Evolutionary conservation across 139 green algal genomes (phyloP), one percentile per base, ranked within the genome.

Genomic region (Limnomonas spitsbergensis): DNA sequence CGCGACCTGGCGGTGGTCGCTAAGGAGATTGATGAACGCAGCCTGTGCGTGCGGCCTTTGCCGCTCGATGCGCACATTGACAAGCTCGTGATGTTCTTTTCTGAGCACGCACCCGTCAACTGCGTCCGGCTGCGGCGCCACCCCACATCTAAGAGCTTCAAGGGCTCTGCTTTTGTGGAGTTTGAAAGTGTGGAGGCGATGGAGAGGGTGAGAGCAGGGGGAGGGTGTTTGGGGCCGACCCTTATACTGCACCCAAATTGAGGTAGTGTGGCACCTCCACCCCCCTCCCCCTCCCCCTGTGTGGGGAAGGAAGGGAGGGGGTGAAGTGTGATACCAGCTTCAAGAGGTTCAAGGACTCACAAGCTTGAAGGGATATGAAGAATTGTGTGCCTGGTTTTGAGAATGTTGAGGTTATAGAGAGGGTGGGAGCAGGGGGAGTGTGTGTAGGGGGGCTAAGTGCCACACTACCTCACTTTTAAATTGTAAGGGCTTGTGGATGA

Each of bases 61-160:
- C 86, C 92, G 14, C 88, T 84, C 76, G 80, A 92, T 76, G 53
- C 61, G 29, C 42, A 34, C 4, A 74, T 88, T 9, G 83, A 88
- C 73, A 53, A 79, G 34, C 35, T 86, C 24, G 73, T 69, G 9
- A 84, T 79, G n/a, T 93, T 92, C 80, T 93, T 96, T 75, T 29
- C 26, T 9, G 9, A 26, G 38, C 29, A 83, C 36, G 78, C 42
- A 1, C 34, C 78, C 32, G 84, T 94, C 2, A 90, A 89, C 53
- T 87, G 80, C 74, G 87, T 97, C 70, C 88, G 91, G 74, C 82
- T 97, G 88, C 87, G 94, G 2, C 89, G 93, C 71, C 91, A 95
- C 82, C 2, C 85, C 20, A 89, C 69, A 3, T 81, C 52, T 84
- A 97, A 96, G 81, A 87, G 90, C 53, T 98, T 98, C 86, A 77